These are phyloP conservation scores for Lithospermum erythrorhizon DNA, from an alignment of 257 asterid genomes.

Conservation along the genomic window DNA sequence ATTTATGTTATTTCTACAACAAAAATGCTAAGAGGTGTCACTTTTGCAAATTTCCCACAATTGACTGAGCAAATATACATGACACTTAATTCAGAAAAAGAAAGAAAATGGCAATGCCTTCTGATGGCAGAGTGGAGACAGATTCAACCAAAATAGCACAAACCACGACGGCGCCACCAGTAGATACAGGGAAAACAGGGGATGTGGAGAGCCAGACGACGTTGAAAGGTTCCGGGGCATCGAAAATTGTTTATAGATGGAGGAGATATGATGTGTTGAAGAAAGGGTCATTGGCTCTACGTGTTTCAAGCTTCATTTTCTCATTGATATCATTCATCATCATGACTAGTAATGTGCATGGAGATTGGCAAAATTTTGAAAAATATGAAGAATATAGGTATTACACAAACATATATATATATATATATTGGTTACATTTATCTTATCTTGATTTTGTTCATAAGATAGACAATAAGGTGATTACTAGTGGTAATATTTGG, in stretches of 20 bases:
- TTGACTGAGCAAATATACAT: too few relatives aligned
- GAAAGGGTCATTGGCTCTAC: conserved; percentile 33
- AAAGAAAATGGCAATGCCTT: background rate
- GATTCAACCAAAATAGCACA: background rate
- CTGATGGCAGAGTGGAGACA: background rate
- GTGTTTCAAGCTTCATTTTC: conserved; percentile 36
- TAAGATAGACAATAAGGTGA: background rate
- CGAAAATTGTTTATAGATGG: conserved; percentile 33
- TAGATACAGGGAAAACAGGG: background rate
- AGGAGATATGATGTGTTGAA: conserved; percentile 43
- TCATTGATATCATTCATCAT: conserved; percentile 61
- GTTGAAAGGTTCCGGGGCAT: conserved; percentile 6
- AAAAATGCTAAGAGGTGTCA: too few relatives aligned
- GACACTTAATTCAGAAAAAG: background rate
- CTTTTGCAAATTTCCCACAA: too few relatives aligned
- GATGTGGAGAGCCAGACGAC: conserved; percentile 1
- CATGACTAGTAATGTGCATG: conserved; percentile 62
- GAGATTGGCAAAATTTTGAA: conserved; percentile 56
- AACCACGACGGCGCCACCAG: background rate
- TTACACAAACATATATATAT: background rate
- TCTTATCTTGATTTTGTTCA: background rate
- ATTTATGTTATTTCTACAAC: too few relatives aligned
- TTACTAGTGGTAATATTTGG: background rate
- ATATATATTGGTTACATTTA: background rate
- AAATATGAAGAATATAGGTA: conserved; percentile 66